Evolutionary conservation across 2,329 filamentous ascomycete genomes (phyloP).

Genomic region (Fusarium citri): DNA sequence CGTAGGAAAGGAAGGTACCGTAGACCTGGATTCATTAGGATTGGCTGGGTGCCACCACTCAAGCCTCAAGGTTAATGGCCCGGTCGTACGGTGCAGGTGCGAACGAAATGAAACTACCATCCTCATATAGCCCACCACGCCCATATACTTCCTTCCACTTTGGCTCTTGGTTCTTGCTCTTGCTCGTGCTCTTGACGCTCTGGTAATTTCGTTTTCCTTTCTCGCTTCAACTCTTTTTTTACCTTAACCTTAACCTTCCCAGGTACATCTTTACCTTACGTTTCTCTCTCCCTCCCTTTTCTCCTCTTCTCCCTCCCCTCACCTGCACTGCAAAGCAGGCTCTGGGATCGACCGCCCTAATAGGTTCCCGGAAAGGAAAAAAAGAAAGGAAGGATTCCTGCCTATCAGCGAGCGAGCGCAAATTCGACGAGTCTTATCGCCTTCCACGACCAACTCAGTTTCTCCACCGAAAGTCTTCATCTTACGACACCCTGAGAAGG

Average conservation of each 20-base stretch:
- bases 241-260: not conserved
- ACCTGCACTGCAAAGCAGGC: slow-evolving; percentile 8
- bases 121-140: slow-evolving; percentile 45
- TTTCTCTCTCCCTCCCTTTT: slow-evolving; percentile 6
- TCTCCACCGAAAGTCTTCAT: slow-evolving; percentile 32
- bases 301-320: slow-evolving; percentile 10
- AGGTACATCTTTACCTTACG: not conserved
- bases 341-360: slow-evolving; percentile 25
- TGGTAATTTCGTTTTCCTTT: slow-evolving; percentile 39
- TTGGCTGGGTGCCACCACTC: slow-evolving; percentile 30
- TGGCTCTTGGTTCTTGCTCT: slow-evolving; percentile 27
- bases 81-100: slow-evolving; percentile 42
- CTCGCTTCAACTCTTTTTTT: slow-evolving; percentile 30
- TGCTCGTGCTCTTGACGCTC: slow-evolving; percentile 32
- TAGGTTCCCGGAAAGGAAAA: slow-evolving; percentile 1
- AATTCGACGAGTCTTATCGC: slow-evolving; percentile 30
- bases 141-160: slow-evolving; percentile 35
- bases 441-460: slow-evolving; percentile 12
- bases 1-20: slow-evolving; percentile 28
- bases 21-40: slow-evolving; percentile 32
- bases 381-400: slow-evolving; percentile 19
- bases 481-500: slow-evolving; percentile 32
- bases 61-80: slow-evolving; percentile 41
- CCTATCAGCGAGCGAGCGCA: slow-evolving; percentile 32
- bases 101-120: slow-evolving; percentile 41